A percentile compares a stretch with the other conserved stretches of the same genome.
Conservation (phyloP, 306 rosid species). For the Malus fusca region DNA sequence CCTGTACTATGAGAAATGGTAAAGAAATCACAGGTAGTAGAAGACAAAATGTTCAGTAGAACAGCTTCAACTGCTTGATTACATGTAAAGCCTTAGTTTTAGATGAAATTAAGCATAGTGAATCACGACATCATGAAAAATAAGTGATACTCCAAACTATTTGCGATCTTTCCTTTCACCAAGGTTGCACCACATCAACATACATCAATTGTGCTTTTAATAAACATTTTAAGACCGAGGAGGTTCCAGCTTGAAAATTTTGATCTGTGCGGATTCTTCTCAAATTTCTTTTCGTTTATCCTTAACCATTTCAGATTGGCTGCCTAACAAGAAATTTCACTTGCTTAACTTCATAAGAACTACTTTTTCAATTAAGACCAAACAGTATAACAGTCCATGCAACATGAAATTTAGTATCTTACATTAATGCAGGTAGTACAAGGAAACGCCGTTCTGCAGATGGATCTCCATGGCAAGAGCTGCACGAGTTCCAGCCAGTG, state of each 20-base stretch:
- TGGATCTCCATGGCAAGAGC: conserved; percentile 93
- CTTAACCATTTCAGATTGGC: not conserved
- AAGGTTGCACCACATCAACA: not conserved
- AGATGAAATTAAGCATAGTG: not conserved
- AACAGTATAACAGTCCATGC: not conserved
- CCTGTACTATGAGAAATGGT: not conserved
- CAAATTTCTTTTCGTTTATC: not conserved
- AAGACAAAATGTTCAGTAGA: not conserved
- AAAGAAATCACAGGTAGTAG: not conserved
- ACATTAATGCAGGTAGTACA: conserved; percentile 68
- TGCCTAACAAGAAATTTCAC: not conserved
- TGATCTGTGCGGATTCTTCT: not conserved
- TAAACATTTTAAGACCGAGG: not conserved
- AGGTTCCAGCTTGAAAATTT: not conserved
- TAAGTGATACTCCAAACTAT: not conserved
- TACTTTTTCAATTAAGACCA: not conserved
- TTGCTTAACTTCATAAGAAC: not conserved
- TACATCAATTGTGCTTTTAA: not conserved
- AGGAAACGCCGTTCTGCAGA: conserved; percentile 57
- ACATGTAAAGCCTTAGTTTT: not conserved
- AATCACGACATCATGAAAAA: not conserved
- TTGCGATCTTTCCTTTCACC: not conserved
- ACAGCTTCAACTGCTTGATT: not conserved
- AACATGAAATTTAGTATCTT: conserved; percentile 8
- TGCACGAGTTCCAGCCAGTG: conserved; percentile 91